These are phyloP conservation scores for Acer yangbiense DNA, from an alignment of 345 rosid species.

Conservation along the genomic window DNA sequence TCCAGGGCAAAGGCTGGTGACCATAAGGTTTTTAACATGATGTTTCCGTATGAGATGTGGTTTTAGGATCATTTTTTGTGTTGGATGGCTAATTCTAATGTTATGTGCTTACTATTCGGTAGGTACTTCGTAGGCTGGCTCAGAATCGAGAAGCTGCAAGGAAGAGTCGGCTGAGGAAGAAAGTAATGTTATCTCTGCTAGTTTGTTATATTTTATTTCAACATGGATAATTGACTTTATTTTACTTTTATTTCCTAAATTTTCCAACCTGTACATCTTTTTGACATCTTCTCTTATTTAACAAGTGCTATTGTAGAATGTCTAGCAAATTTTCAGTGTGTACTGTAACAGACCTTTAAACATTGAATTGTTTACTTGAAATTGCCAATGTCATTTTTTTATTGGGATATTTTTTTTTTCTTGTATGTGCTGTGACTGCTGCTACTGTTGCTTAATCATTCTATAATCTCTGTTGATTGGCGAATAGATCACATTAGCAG, in stretches of 20 bases:
- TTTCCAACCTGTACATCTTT: background rate
- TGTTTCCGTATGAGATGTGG: background rate
- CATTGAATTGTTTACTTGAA: background rate
- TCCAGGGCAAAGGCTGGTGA: constrained; percentile 62
- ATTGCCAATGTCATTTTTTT: background rate
- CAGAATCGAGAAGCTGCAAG: constrained; percentile 98
- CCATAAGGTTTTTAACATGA: constrained; percentile 50
- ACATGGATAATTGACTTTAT: background rate
- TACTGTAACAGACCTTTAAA: too few relatives aligned
- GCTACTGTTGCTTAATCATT: background rate
- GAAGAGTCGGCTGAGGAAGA: constrained; percentile 88
- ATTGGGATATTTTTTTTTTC: background rate
- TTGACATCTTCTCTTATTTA: background rate
- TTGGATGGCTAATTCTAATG: background rate
- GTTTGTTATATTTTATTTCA: background rate
- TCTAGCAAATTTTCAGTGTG: too few relatives aligned
- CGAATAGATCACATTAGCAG: background rate
- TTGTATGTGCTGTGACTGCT: background rate
- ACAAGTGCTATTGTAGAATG: background rate
- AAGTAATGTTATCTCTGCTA: constrained; percentile 43
- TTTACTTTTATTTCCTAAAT: background rate
- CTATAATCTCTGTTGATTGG: background rate
- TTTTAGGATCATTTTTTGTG: background rate
- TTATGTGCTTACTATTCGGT: constrained; percentile 13
- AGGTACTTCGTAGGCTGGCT: constrained; percentile 83